These are phyloP conservation scores for Metarhizium humberi DNA, from an alignment of 2,329 filamentous ascomycete species.

Conservation along the genomic window DNA sequence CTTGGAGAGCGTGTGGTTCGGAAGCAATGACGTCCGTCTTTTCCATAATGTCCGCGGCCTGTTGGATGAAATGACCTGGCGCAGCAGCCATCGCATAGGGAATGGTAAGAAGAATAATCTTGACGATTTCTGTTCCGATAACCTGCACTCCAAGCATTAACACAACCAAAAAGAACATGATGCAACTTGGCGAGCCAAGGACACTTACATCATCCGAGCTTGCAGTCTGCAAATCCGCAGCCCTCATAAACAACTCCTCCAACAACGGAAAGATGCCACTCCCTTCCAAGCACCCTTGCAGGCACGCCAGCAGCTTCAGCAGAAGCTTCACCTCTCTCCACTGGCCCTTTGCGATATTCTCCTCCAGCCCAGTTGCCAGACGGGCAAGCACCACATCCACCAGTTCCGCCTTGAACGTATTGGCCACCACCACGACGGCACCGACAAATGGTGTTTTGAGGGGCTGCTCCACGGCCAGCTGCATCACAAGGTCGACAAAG, in stretches of 20 bases:
- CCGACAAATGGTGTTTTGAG: conserved; percentile 96
- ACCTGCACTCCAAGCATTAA: conserved; percentile 31
- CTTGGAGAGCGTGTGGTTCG: conserved; percentile 76
- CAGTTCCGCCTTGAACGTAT: conserved; percentile 68
- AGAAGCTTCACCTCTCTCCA: conserved; percentile 91
- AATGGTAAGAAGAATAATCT: conserved; percentile 90
- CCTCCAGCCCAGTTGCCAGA: conserved; percentile 52
- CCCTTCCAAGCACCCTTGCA: conserved; percentile 71
- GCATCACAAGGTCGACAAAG: conserved; percentile 65
- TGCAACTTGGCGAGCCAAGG: not conserved
- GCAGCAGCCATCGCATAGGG: conserved; percentile 78
- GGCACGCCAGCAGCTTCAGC: conserved; percentile 78
- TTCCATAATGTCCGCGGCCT: conserved; percentile 71
- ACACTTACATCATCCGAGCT: conserved; percentile 79
- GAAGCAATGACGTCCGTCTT: conserved; percentile 93
- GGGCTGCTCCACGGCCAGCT: conserved; percentile 80
- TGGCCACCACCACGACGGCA: conserved; percentile 70
- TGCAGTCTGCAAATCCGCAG: conserved; percentile 87
- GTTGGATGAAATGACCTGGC: conserved; percentile 59
- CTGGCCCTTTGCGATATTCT: conserved; percentile 59
- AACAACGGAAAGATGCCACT: conserved; percentile 79
- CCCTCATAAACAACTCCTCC: conserved; percentile 81
- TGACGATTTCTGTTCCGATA: conserved; percentile 78
- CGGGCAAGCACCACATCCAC: conserved; percentile 60
- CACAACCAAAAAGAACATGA: not conserved